Evolutionary conservation across 257 asterid species (phyloP).

Genomic region (Capsicum rhomboideum): DNA sequence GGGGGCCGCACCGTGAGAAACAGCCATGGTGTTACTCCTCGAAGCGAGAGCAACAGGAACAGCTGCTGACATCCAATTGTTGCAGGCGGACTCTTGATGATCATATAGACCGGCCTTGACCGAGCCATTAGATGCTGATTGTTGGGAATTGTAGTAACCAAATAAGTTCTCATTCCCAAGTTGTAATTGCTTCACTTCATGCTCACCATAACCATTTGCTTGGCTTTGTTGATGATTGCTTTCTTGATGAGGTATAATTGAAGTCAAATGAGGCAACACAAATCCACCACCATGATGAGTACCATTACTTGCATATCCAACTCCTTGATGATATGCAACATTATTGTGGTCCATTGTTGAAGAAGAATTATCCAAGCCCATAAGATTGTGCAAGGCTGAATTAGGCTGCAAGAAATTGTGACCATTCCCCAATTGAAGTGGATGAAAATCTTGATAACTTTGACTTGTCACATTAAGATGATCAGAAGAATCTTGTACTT

Average conservation of each 20-base stretch:
- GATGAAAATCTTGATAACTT: slow-evolving; percentile 28
- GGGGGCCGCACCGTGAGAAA: slow-evolving; percentile 30
- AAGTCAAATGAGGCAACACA: slow-evolving; percentile 30
- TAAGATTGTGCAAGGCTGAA: slow-evolving; percentile 6
- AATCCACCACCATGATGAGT: neutral
- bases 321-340: slow-evolving; percentile 7
- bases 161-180: slow-evolving; percentile 26
- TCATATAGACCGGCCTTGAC: slow-evolving; percentile 17
- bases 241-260: slow-evolving; percentile 10
- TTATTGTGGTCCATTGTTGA: slow-evolving; percentile 23
- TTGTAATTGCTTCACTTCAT: slow-evolving; percentile 11
- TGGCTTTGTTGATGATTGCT: neutral
- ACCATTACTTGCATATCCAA: slow-evolving; percentile 9
- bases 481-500: slow-evolving; percentile 15
- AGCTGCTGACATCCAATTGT: slow-evolving; percentile 31
- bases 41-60: slow-evolving; percentile 34
- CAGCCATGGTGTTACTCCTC: slow-evolving; percentile 17
- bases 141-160: slow-evolving; percentile 35
- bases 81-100: slow-evolving; percentile 13
- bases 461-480: slow-evolving; percentile 9
- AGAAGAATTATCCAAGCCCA: slow-evolving; percentile 36
- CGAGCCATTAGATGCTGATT: slow-evolving; percentile 9
- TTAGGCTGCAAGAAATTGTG: slow-evolving; percentile 6
- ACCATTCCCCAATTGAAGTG: slow-evolving; percentile 30
- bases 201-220: slow-evolving; percentile 12